Conservation (phyloP, 2,329 filamentous ascomycete genomes). For the Monosporascus ibericus region DNA sequence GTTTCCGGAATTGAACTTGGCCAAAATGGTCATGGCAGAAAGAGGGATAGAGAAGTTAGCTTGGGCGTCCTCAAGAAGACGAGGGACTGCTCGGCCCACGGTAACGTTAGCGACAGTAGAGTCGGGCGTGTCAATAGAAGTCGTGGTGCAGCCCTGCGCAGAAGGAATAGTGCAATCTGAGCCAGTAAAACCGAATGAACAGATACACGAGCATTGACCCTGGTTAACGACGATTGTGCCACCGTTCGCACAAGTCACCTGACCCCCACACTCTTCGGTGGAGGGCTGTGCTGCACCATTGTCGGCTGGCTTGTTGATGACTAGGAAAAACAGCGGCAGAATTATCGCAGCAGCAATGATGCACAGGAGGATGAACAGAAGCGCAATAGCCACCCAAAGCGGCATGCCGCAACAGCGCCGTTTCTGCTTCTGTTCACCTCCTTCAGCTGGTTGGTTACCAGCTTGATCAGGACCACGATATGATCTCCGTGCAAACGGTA, state of each 20-base stretch:
- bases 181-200: conserved; percentile 77
- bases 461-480: conserved; percentile 13
- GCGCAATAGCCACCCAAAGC: conserved; percentile 66
- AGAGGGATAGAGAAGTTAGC: conserved; percentile 72
- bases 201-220: conserved; percentile 76
- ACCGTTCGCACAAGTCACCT: conserved; percentile 68
- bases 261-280: conserved; percentile 50
- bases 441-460: neutral
- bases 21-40: conserved; percentile 61
- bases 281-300: conserved; percentile 26
- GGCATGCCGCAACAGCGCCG: conserved; percentile 80
- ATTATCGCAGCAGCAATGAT: conserved; percentile 77
- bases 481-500: conserved; percentile 26
- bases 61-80: conserved; percentile 60
- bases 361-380: conserved; percentile 58
- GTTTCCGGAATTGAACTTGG: conserved; percentile 67
- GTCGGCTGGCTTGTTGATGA: conserved; percentile 44
- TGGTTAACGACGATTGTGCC: conserved; percentile 67
- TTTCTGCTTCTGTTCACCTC: conserved; percentile 21
- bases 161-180: conserved; percentile 43
- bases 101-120: conserved; percentile 60
- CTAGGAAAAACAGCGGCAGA: conserved; percentile 63
- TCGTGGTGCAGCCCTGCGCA: conserved; percentile 47
- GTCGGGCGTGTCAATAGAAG: conserved; percentile 34
- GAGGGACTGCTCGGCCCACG: conserved; percentile 71